A percentile compares a stretch with the other conserved stretches of the same genome.
Conservation (phyloP, 495 filamentous ascomycete genomes). For the Astrocystis sublimbata region DNA sequence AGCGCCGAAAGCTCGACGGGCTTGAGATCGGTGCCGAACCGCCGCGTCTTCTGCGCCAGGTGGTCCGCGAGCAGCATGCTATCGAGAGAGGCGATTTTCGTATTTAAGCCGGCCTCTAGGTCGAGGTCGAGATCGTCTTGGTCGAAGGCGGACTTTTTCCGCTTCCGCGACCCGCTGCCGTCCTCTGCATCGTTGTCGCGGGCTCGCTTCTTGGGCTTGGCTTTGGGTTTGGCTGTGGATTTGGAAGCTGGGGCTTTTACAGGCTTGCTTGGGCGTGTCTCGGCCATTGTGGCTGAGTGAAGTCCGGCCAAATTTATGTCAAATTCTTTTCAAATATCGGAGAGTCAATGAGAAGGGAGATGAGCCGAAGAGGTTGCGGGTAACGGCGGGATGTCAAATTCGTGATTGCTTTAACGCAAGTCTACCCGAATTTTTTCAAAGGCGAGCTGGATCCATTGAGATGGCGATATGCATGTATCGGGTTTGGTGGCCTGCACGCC, state of each 20-base stretch:
- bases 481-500: no score
- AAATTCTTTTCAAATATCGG: not conserved
- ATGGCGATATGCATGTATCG: constrained; percentile 18
- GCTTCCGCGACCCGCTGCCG: constrained; percentile 45
- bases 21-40: constrained; percentile 78
- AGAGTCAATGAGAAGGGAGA: not conserved
- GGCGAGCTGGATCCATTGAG: no score
- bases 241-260: no score
- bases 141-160: constrained; percentile 57
- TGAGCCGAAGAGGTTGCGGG: not conserved
- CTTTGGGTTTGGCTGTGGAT: constrained; percentile 21
- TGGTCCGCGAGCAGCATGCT: constrained; percentile 81
- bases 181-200: no score
- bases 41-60: constrained; percentile 71
- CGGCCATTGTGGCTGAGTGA: not conserved
- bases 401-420: constrained; percentile 2
- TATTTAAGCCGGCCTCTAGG: constrained; percentile 70
- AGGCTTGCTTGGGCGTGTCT: not conserved
- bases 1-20: constrained; percentile 79
- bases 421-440: constrained; percentile 17
- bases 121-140: constrained; percentile 62
- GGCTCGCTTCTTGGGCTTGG: constrained; percentile 42
- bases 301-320: not conserved
- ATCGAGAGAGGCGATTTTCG: constrained; percentile 79
- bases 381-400: constrained; percentile 11